phyloP scores from a whole-genome alignment of 2,329 filamentous ascomycete genomes.

The Diplodia seriata region DNA sequence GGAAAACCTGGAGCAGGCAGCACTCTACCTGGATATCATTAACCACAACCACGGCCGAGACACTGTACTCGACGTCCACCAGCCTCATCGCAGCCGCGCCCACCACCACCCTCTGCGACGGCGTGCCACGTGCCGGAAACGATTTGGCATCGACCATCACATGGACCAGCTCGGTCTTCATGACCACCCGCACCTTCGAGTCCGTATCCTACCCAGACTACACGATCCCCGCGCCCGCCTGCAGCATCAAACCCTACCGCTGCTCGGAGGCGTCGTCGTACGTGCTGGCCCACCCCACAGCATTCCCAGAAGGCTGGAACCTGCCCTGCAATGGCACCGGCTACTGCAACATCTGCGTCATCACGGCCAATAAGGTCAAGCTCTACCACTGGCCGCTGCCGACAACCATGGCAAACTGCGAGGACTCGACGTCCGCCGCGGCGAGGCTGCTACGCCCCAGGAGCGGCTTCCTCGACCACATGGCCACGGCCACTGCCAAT shows the following conservation, averaged over 20 bases:
- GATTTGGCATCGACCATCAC: not conserved
- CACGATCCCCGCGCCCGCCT: not conserved
- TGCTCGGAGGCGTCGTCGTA: not conserved
- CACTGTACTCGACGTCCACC: not conserved
- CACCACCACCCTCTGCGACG: not conserved
- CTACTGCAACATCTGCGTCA: not conserved
- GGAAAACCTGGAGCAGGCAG: not conserved
- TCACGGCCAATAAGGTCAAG: not conserved
- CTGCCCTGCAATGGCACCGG: not conserved
- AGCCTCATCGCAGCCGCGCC: not conserved
- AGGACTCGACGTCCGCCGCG: no score
- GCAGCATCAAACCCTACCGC: not conserved
- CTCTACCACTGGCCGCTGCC: slow-evolving; percentile 7
- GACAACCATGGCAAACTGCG: not conserved
- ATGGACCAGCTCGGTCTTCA: not conserved
- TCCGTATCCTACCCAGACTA: not conserved
- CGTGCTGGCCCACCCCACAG: not conserved
- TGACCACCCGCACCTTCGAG: not conserved
- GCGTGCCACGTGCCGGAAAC: not conserved
- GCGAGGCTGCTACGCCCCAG: no score
- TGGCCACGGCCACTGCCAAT: not conserved
- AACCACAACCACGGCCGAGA: not conserved
- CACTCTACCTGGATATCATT: not conserved
- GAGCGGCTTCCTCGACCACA: not conserved
- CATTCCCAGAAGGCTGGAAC: not conserved